These are phyloP conservation scores for Hippophae gyantsensis DNA, from an alignment of 306 rosid species.

Conservation along the genomic window DNA sequence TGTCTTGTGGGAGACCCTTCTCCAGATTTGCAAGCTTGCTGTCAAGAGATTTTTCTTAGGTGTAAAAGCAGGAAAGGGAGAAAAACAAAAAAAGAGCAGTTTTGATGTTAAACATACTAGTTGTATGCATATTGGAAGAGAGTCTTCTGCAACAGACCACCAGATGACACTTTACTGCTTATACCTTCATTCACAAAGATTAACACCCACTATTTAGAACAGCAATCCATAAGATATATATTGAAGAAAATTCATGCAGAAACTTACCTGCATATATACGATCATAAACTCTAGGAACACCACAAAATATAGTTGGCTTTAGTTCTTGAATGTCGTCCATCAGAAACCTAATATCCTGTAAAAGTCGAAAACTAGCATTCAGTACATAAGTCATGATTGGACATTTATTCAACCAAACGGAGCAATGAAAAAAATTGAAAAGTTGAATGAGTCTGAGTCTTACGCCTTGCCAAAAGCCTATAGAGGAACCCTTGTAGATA, in stretches of 20 bases:
- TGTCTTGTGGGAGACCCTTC: conserved; percentile 69
- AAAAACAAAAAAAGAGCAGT: conserved; percentile 1
- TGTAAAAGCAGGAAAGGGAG: conserved; percentile 15
- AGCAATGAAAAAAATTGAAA: not conserved
- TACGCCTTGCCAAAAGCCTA: conserved; percentile 91
- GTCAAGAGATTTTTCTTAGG: conserved; percentile 27
- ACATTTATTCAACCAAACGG: not conserved
- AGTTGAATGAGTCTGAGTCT: conserved; percentile 18
- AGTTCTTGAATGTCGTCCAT: conserved; percentile 73
- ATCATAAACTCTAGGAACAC: conserved; percentile 86
- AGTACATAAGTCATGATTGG: not conserved
- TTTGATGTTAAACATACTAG: conserved; percentile 39
- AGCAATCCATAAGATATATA: not conserved
- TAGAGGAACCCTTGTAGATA: conserved; percentile 64
- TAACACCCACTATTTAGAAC: conserved; percentile 12
- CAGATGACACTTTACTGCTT: conserved; percentile 50
- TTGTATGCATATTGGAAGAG: conserved; percentile 68
- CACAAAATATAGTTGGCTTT: conserved; percentile 75
- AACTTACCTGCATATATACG: conserved; percentile 51
- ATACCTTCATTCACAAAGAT: conserved; percentile 39
- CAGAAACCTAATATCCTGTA: conserved; percentile 71
- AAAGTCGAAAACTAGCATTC: conserved; percentile 15
- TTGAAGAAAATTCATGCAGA: not conserved
- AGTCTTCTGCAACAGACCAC: conserved; percentile 47
- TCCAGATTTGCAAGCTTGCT: conserved; percentile 65